Conservation (phyloP, 495 filamentous ascomycete genomes). For the Aspergillus incahuasiensis region DNA sequence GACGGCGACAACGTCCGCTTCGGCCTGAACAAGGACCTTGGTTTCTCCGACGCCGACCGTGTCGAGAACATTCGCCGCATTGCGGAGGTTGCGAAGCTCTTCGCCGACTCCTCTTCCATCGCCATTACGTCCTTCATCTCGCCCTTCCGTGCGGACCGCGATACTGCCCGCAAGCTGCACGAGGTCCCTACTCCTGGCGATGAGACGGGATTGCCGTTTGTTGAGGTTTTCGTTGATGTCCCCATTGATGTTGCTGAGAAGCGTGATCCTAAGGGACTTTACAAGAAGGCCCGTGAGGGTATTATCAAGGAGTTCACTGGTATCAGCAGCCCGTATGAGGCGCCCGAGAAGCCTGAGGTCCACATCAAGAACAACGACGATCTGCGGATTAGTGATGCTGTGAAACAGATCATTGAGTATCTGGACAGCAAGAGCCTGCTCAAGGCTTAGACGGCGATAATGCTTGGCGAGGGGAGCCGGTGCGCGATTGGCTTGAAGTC, state of each 20-base stretch:
- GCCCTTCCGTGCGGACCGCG: constrained; percentile 81
- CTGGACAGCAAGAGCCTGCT: constrained; percentile 62
- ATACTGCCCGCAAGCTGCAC: constrained; percentile 76
- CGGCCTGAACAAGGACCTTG: constrained; percentile 94
- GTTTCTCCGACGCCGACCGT: constrained; percentile 86
- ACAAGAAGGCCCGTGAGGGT: constrained; percentile 90
- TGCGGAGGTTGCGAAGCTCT: constrained; percentile 93
- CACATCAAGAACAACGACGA: constrained; percentile 66
- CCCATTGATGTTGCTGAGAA: constrained; percentile 86
- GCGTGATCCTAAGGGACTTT: constrained; percentile 93
- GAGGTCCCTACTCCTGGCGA: constrained; percentile 44
- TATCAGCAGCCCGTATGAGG: constrained; percentile 88
- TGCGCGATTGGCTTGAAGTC: background rate
- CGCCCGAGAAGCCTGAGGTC: constrained; percentile 79
- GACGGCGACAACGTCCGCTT: constrained; percentile 99
- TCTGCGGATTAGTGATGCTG: constrained; percentile 77
- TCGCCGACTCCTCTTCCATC: constrained; percentile 82
- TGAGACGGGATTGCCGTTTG: constrained; percentile 67
- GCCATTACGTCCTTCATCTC: constrained; percentile 96
- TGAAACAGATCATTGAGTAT: constrained; percentile 75
- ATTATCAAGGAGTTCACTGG: constrained; percentile 97
- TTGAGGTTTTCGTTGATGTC: constrained; percentile 90
- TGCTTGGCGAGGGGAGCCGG: background rate
- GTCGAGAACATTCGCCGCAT: constrained; percentile 97
- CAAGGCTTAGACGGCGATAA: constrained; percentile 36